A percentile compares a stretch with the other conserved stretches of the same genome.
phyloP scores from a whole-genome alignment of 352 stramenopile species.

The Pythium phragmiticola region DNA sequence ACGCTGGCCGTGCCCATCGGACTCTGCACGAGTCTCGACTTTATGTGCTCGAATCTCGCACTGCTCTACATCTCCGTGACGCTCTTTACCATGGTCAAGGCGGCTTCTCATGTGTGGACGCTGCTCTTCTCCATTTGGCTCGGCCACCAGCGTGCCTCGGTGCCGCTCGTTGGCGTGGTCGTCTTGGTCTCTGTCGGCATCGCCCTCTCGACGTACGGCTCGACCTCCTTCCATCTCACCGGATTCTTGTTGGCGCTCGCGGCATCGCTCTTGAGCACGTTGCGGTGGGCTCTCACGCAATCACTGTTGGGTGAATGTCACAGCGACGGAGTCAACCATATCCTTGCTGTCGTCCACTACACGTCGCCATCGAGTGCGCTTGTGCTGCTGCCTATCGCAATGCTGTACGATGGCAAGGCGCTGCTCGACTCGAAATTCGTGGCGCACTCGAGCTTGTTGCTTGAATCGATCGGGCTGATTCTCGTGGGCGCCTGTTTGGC shows the following conservation, averaged over 20 bases:
- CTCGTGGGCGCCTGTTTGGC: slow-evolving; percentile 27
- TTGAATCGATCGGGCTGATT: neutral
- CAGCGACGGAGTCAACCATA: slow-evolving; percentile 44
- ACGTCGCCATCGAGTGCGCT: slow-evolving; percentile 71
- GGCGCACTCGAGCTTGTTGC: neutral
- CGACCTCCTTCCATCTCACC: slow-evolving; percentile 57
- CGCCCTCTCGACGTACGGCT: slow-evolving; percentile 65
- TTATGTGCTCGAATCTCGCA: slow-evolving; percentile 77
- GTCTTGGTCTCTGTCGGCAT: slow-evolving; percentile 68
- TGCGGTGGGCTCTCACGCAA: slow-evolving; percentile 84
- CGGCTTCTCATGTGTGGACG: slow-evolving; percentile 73
- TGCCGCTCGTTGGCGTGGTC: slow-evolving; percentile 48
- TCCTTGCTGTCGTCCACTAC: slow-evolving; percentile 78
- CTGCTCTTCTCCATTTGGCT: slow-evolving; percentile 77
- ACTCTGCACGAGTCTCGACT: slow-evolving; percentile 74
- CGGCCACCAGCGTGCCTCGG: slow-evolving; percentile 59
- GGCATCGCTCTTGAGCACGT: slow-evolving; percentile 61
- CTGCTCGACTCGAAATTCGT: slow-evolving; percentile 41
- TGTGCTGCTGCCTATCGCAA: slow-evolving; percentile 56
- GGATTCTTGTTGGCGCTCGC: slow-evolving; percentile 64
- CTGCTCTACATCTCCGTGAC: slow-evolving; percentile 83
- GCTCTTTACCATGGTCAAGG: slow-evolving; percentile 85
- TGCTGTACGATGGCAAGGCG: slow-evolving; percentile 42
- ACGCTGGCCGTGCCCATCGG: slow-evolving; percentile 71
- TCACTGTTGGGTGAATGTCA: slow-evolving; percentile 60